phyloP scores from a whole-genome alignment of 2,329 filamentous ascomycete genomes.

The Massarina eburnea region DNA sequence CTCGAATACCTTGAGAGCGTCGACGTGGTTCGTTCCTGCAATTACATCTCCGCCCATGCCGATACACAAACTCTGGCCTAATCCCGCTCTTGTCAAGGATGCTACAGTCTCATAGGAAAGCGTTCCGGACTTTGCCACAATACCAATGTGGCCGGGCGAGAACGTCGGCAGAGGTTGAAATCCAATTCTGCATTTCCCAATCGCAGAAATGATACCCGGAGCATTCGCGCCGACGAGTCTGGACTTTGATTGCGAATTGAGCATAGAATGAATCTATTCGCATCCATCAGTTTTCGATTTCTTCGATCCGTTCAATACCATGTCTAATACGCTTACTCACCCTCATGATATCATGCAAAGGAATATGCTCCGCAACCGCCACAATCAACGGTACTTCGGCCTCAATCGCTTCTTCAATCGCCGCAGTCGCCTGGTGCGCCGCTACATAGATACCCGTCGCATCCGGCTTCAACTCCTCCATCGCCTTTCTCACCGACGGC shows the following conservation, averaged over 20 bases:
- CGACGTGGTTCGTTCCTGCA: slow-evolving; percentile 72
- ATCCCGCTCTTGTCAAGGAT: slow-evolving; percentile 69
- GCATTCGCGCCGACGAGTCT: slow-evolving; percentile 79
- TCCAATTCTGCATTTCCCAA: slow-evolving; percentile 69
- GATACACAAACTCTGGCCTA: slow-evolving; percentile 76
- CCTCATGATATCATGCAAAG: slow-evolving; percentile 74
- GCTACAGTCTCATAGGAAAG: slow-evolving; percentile 79
- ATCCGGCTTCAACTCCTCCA: slow-evolving; percentile 70
- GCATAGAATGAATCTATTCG: slow-evolving; percentile 64
- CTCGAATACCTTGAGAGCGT: slow-evolving; percentile 68
- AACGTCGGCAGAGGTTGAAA: slow-evolving; percentile 79
- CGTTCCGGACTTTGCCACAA: slow-evolving; percentile 79
- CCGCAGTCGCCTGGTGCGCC: slow-evolving; percentile 69
- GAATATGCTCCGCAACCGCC: slow-evolving; percentile 78
- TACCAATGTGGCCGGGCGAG: slow-evolving; percentile 67
- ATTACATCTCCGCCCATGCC: slow-evolving; percentile 77
- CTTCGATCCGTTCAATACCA: neutral
- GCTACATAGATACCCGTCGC: slow-evolving; percentile 80
- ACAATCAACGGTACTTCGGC: slow-evolving; percentile 77
- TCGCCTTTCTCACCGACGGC: slow-evolving; percentile 67
- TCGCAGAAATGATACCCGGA: slow-evolving; percentile 75
- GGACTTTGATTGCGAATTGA: slow-evolving; percentile 70
- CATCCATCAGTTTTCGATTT: slow-evolving; percentile 7
- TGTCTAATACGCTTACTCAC: slow-evolving; percentile 45
- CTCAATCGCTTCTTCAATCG: slow-evolving; percentile 79